phyloP scores from a whole-genome alignment of 1,139 yeast species.

The Protomyces gravidus region DNA sequence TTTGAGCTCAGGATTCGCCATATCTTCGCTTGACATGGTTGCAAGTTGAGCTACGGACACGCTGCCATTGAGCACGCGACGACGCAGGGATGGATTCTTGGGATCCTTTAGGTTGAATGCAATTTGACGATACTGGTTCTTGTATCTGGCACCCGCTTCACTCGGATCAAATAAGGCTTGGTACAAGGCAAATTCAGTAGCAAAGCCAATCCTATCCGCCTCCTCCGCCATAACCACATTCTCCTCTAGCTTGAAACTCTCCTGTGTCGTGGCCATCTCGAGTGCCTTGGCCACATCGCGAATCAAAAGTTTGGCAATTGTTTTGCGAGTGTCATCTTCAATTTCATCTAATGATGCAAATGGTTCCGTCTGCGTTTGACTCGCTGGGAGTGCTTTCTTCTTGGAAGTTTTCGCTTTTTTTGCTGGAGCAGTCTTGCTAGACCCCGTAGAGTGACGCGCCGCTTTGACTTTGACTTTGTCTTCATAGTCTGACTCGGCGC shows the following conservation, averaged over 20 bases:
- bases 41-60: conserved; percentile 53
- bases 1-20: conserved; percentile 68
- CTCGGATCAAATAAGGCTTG: conserved; percentile 41
- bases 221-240: conserved; percentile 46
- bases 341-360: conserved; percentile 31
- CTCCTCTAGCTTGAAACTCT: conserved; percentile 40
- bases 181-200: conserved; percentile 45
- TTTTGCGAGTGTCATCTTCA: conserved; percentile 31
- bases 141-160: conserved; percentile 41
- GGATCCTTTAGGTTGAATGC: conserved; percentile 53
- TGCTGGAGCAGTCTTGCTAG: background rate
- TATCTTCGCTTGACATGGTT: conserved; percentile 57
- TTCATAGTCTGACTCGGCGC: background rate
- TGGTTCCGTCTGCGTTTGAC: conserved; percentile 40
- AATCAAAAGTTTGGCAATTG: conserved; percentile 16
- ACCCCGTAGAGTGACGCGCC: background rate
- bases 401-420: background rate
- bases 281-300: conserved; percentile 7
- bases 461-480: background rate
- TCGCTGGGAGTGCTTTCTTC: conserved; percentile 42
- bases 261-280: conserved; percentile 36
- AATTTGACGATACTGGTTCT: conserved; percentile 51
- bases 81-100: conserved; percentile 49
- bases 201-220: conserved; percentile 44
- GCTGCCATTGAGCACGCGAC: conserved; percentile 48